Base-by-base conservation (phyloP, 345 rosid genomes). In the Populus ilicifolia region DNA sequence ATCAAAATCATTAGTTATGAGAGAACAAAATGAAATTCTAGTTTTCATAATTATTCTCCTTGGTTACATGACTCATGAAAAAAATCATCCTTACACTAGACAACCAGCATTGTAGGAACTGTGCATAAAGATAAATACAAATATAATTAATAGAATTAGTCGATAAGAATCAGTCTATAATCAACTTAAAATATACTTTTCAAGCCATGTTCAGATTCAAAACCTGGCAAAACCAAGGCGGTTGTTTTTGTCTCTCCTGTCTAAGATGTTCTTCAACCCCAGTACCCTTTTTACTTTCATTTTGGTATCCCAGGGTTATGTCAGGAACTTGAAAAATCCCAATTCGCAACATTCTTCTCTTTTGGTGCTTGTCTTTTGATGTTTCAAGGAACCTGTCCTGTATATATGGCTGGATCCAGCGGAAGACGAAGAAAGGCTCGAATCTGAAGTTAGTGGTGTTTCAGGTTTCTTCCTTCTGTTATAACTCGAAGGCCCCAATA, bases 181-280 rank as follows among this genome's bases (percentile, higher is more conserved):
- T 79, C 81, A 29, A 27, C 1, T 27, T 27, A 27, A 27, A 27
- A 27, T 1, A 27, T 27, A 27, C 18, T 33, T 62, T 61, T 84
- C 83, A 90, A 79, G 90, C 82, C 83, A 90, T 88, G 79, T 92
- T 89, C 65, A 93, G 84, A 78, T 91, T 95, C 85, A 93, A 76
- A 81, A 88, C 93, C 81, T 93, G 97, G 77, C 83, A 83, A 82
- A 92, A 80, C 99, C 99, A 95, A 76, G 94, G 85, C 78, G 96
- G 87, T 71, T 90, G 92, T 44, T 86, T 87, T 74, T 84, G 46
- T 59, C 88, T 88, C 74, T 88, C 87, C 81, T 86, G 88, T 79
- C 87, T 85, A 79, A 87, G 35, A 70, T 84, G 85, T 59, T 87
- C 91, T 81, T 88, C 97, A 74, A 85, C 80, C 76, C 74, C 82